These are phyloP conservation scores for Ceratobasidium sp. DNA, from an alignment of 1,284 basidiomycete species.

Conservation along the genomic window DNA sequence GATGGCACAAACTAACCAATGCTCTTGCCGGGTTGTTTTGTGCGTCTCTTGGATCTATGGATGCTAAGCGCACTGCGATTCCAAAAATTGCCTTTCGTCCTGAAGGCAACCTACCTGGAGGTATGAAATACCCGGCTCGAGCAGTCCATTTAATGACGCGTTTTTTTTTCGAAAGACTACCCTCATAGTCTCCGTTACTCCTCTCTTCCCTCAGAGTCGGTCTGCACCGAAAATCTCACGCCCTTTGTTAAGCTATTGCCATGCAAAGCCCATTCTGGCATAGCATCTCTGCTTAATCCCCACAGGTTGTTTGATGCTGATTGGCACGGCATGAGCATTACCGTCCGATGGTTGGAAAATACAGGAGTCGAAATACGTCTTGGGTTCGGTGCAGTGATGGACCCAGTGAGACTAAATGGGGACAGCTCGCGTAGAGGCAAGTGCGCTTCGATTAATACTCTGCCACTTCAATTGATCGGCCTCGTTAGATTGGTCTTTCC, in stretches of 20 bases:
- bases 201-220: slow-evolving; percentile 78
- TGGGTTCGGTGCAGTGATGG: slow-evolving; percentile 81
- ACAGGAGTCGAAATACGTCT: slow-evolving; percentile 70
- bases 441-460: slow-evolving; percentile 42
- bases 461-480: neutral
- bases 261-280: slow-evolving; percentile 88
- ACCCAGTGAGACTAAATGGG: slow-evolving; percentile 69
- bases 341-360: slow-evolving; percentile 66
- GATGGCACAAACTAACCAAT: slow-evolving; percentile 87
- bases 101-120: slow-evolving; percentile 60
- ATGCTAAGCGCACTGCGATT: slow-evolving; percentile 73
- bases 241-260: slow-evolving; percentile 95
- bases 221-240: slow-evolving; percentile 97
- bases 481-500: slow-evolving; percentile 76
- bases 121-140: neutral
- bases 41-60: slow-evolving; percentile 82
- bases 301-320: slow-evolving; percentile 86
- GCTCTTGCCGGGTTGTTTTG: slow-evolving; percentile 94
- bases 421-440: slow-evolving; percentile 64
- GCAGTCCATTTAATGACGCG: neutral
- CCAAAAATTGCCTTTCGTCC: slow-evolving; percentile 66
- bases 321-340: slow-evolving; percentile 86
- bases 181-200: slow-evolving; percentile 73
- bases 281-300: slow-evolving; percentile 86
- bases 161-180: slow-evolving; percentile 39